Percentiles rank a stretch among this genome's conserved stretches.
These are phyloP conservation scores for Pseudocercospora vitis DNA, from an alignment of 2,329 filamentous ascomycete genomes.

Conservation along the genomic window DNA sequence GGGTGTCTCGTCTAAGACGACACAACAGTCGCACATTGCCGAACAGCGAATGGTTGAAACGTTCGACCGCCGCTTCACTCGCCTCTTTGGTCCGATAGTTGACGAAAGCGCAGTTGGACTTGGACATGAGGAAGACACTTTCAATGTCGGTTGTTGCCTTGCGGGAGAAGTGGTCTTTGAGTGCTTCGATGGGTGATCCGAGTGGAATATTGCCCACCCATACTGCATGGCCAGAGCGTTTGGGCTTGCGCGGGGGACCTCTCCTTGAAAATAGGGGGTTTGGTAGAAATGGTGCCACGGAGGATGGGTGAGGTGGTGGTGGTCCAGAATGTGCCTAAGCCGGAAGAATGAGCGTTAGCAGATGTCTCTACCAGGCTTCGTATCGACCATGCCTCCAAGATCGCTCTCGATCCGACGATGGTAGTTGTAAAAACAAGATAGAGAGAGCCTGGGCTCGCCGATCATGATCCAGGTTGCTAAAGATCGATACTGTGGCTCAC, in stretches of 20 bases:
- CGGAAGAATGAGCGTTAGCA: background rate
- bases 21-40: constrained; percentile 85
- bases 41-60: constrained; percentile 87
- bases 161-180: constrained; percentile 88
- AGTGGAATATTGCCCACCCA: constrained; percentile 95
- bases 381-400: too few relatives aligned
- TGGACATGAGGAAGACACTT: constrained; percentile 89
- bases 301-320: background rate
- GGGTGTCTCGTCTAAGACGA: constrained; percentile 60
- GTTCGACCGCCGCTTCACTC: constrained; percentile 72
- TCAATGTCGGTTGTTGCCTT: constrained; percentile 73
- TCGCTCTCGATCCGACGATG: too few relatives aligned
- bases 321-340: background rate
- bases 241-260: constrained; percentile 64
- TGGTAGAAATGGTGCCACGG: constrained; percentile 15
- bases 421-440: too few relatives aligned
- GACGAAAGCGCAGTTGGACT: constrained; percentile 95
- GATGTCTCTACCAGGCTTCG: too few relatives aligned
- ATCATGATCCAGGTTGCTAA: background rate
- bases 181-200: constrained; percentile 72
- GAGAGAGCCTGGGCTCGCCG: too few relatives aligned
- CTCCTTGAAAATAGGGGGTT: constrained; percentile 42
- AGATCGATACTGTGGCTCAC: background rate
- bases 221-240: constrained; percentile 76
- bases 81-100: constrained; percentile 82